phyloP scores from a whole-genome alignment of 495 filamentous ascomycete genomes.

The Aspergillus baeticus region DNA sequence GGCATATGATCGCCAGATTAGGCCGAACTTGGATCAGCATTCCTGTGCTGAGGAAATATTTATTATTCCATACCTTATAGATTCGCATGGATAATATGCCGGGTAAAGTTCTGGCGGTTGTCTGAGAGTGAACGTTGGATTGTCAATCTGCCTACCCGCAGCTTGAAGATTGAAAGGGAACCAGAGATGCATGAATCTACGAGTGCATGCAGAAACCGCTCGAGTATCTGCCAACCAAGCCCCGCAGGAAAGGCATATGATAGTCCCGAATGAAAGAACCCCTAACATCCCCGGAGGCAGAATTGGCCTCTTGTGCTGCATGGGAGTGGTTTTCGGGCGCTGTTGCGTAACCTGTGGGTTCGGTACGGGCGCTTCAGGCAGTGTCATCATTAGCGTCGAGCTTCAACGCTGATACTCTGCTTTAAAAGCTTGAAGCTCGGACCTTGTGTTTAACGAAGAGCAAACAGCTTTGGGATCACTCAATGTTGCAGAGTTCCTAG shows the following conservation, averaged over 20 bases:
- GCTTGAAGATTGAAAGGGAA: slow-evolving; percentile 5
- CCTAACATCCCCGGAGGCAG: slow-evolving; percentile 18
- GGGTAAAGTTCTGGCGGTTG: slow-evolving; percentile 4
- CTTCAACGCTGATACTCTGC: slow-evolving; percentile 10
- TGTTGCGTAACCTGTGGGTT: slow-evolving; percentile 27
- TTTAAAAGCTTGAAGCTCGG: not conserved
- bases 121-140: slow-evolving; percentile 8
- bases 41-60: not conserved
- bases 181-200: slow-evolving; percentile 7
- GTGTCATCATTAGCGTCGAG: slow-evolving; percentile 19
- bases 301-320: slow-evolving; percentile 14
- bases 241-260: slow-evolving; percentile 16
- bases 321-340: slow-evolving; percentile 15
- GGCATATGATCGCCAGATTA: not conserved
- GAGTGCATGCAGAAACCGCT: slow-evolving; percentile 18
- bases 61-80: not conserved
- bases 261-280: slow-evolving; percentile 18
- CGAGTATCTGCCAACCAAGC: slow-evolving; percentile 8
- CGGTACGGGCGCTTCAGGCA: slow-evolving; percentile 19
- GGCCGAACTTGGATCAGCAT: not conserved
- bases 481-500: not conserved
- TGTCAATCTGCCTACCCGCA: slow-evolving; percentile 5
- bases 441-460: slow-evolving; percentile 9
- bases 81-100: not conserved
- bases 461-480: not conserved